Percentiles rank a stretch among this genome's conserved stretches.
Evolutionary conservation across 2,329 filamentous ascomycete genomes (phyloP).

Genomic region (Clarireedia monteithiana): DNA sequence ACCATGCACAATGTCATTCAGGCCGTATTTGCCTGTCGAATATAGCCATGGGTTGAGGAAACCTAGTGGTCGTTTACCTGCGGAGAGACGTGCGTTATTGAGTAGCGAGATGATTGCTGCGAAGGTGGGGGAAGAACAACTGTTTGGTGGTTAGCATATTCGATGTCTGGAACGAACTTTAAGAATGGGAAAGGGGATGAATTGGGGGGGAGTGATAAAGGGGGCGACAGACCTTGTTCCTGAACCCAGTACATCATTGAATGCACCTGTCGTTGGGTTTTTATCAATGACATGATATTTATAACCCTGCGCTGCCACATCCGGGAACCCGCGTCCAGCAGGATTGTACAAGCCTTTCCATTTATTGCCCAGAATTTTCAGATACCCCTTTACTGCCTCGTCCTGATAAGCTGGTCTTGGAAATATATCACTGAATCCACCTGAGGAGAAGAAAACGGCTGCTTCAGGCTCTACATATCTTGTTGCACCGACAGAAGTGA

Average conservation of each 20-base stretch:
- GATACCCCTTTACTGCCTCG: conserved; percentile 36
- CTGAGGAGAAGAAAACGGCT: conserved; percentile 30
- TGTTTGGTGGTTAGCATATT: conserved; percentile 14
- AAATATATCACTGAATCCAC: conserved; percentile 46
- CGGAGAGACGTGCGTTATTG: conserved; percentile 50
- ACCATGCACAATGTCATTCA: conserved; percentile 39
- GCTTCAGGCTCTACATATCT: conserved; percentile 39
- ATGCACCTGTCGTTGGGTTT: conserved; percentile 37
- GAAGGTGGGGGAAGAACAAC: conserved; percentile 50
- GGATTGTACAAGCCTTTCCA: conserved; percentile 40
- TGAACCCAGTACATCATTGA: conserved; percentile 8
- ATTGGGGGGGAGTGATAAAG: neutral
- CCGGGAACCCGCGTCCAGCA: conserved; percentile 45
- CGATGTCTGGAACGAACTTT: neutral
- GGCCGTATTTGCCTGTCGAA: conserved; percentile 35
- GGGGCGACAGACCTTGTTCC: conserved; percentile 16
- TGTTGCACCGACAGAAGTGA: conserved; percentile 58
- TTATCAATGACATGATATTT: conserved; percentile 36
- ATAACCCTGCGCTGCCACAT: conserved; percentile 48
- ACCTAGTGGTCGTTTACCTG: conserved; percentile 39
- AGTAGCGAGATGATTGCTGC: conserved; percentile 51
- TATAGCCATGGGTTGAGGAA: conserved; percentile 58
- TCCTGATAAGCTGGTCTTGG: conserved; percentile 40
- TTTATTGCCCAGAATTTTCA: conserved; percentile 33
- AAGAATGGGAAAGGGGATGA: neutral